phyloP scores from a whole-genome alignment of 352 stramenopile species.

The Phytopythium ostracodes region DNA sequence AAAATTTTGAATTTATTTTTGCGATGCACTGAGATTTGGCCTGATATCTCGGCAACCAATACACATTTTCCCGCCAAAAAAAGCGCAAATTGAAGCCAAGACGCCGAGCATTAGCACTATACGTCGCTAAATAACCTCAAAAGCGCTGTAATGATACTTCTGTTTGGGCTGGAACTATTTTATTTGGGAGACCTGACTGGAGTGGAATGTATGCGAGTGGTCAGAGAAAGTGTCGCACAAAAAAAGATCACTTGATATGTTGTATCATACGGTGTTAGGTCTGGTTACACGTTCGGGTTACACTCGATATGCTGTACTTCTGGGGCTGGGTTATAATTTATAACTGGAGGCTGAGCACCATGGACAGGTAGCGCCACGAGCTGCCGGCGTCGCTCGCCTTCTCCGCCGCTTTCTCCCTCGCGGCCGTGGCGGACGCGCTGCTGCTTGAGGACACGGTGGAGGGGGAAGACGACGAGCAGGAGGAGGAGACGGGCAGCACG shows the following conservation, averaged over 20 bases:
- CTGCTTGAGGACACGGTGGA: not conserved
- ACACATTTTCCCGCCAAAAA: no score
- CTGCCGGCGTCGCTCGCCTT: constrained; percentile 1
- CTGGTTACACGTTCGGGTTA: no score
- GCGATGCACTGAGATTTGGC: no score
- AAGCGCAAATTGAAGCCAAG: no score
- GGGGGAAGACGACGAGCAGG: not conserved
- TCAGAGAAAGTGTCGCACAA: not conserved
- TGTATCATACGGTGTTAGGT: not conserved
- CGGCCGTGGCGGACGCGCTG: not conserved
- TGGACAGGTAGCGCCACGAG: constrained; percentile 35
- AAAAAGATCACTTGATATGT: not conserved
- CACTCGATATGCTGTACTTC: not conserved
- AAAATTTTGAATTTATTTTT: no score
- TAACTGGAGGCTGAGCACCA: constrained; percentile 31
- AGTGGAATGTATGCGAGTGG: not conserved
- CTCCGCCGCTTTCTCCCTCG: not conserved
- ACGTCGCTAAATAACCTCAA: no score
- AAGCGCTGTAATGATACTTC: no score
- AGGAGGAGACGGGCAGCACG: constrained; percentile 9
- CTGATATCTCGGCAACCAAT: no score
- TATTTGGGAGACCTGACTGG: no score
- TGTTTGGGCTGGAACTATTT: no score
- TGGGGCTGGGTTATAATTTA: not conserved
- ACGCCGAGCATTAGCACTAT: no score